Conservation (phyloP, 139 green algal species). For the Helicosporidium sp. region DNA sequence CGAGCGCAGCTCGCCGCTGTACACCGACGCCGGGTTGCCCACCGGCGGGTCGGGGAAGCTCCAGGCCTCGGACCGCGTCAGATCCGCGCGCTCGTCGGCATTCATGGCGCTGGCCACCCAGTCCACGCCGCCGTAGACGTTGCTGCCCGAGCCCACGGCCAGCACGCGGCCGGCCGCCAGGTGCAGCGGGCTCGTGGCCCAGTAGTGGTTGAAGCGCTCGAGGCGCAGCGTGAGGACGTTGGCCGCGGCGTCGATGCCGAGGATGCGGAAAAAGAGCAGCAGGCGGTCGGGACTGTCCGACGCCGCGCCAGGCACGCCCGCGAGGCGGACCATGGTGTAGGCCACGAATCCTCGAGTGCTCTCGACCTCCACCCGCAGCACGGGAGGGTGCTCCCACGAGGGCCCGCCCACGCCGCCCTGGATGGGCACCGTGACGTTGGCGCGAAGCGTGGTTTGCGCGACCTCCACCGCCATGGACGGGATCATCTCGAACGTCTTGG, state of each 20-base stretch:
- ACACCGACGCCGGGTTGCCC: conserved; percentile 16
- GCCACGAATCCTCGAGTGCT: conserved; percentile 1
- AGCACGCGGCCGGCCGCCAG: not conserved
- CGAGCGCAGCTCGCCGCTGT: conserved; percentile 9
- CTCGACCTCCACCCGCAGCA: conserved; percentile 3
- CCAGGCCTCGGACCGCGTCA: conserved; percentile 6
- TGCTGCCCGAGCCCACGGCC: not conserved
- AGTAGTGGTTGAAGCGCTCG: conserved; percentile 15
- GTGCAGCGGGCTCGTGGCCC: not conserved
- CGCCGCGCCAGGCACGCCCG: not conserved
- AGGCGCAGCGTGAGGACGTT: not conserved
- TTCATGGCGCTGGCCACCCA: conserved; percentile 11
- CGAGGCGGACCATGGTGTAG: conserved; percentile 5
- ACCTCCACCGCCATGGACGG: conserved; percentile 3
- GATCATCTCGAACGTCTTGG: conserved; percentile 16
- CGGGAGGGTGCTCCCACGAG: conserved; percentile 5
- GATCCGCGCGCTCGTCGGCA: conserved; percentile 6
- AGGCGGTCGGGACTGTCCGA: not conserved
- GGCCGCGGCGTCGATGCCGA: not conserved
- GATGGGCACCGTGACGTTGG: not conserved
- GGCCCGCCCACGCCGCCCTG: conserved; percentile 1
- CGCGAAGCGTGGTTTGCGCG: not conserved
- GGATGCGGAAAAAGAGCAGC: conserved; percentile 11
- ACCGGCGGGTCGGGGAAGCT: conserved; percentile 1
- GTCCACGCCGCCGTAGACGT: conserved; percentile 13